Conservation (phyloP, 2,329 filamentous ascomycete species). For the Hymenoscyphus fructigenus region DNA sequence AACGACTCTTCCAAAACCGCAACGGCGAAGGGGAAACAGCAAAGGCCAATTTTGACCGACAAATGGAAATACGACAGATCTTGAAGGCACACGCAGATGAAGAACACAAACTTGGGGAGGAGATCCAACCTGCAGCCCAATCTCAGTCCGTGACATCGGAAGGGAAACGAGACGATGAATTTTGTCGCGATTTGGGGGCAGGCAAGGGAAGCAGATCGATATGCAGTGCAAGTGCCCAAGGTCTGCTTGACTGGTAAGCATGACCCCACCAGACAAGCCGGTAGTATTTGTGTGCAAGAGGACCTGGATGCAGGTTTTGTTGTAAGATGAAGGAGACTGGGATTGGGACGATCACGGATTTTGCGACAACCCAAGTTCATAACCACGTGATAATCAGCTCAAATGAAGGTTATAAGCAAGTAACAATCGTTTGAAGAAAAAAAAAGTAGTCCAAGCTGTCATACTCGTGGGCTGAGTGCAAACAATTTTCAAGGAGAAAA, state of each 20-base stretch:
- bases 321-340: background rate
- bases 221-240: constrained; percentile 22
- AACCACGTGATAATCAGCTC: too few relatives aligned
- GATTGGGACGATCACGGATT: too few relatives aligned
- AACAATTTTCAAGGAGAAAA: too few relatives aligned
- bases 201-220: constrained; percentile 11
- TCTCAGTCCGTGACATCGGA: constrained; percentile 22
- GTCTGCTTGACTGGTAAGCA: constrained; percentile 28
- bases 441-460: too few relatives aligned
- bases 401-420: too few relatives aligned
- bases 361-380: too few relatives aligned
- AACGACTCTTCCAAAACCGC: background rate
- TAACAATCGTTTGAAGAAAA: too few relatives aligned
- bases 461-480: too few relatives aligned
- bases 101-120: constrained; percentile 19
- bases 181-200: constrained; percentile 21
- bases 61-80: constrained; percentile 17
- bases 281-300: background rate
- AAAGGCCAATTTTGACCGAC: constrained; percentile 2
- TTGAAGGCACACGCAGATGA: constrained; percentile 23
- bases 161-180: constrained; percentile 32
- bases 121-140: constrained; percentile 30
- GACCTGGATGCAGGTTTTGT: background rate
- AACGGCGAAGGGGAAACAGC: background rate
- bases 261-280: background rate